phyloP scores from a whole-genome alignment of 1,139 yeast genomes.

The Suhomyces panamericanus region DNA sequence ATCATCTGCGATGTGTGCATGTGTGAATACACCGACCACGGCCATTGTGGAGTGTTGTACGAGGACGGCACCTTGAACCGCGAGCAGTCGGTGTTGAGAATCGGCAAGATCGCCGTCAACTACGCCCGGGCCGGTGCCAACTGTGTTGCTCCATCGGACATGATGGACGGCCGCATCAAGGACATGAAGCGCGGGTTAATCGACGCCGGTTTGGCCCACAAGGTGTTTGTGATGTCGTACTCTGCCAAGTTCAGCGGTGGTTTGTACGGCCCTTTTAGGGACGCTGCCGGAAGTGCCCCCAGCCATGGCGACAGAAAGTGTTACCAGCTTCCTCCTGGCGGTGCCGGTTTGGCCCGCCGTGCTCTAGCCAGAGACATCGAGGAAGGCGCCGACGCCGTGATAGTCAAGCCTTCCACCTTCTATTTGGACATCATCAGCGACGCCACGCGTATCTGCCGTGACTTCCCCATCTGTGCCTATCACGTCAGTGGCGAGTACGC shows the following conservation, averaged over 20 bases:
- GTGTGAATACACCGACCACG: constrained; percentile 95
- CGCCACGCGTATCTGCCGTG: constrained; percentile 77
- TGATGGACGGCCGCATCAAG: constrained; percentile 93
- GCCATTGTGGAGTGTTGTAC: constrained; percentile 90
- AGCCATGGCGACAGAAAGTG: constrained; percentile 88
- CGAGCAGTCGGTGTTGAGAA: constrained; percentile 71
- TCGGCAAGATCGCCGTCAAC: constrained; percentile 93
- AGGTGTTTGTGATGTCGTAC: constrained; percentile 87
- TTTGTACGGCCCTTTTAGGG: constrained; percentile 95
- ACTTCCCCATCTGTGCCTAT: constrained; percentile 90
- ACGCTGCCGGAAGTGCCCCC: constrained; percentile 93
- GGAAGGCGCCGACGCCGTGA: constrained; percentile 96
- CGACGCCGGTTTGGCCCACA: constrained; percentile 82
- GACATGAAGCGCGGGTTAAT: constrained; percentile 87
- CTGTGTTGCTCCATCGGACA: constrained; percentile 95
- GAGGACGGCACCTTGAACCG: constrained; percentile 86
- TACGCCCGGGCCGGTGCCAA: constrained; percentile 96
- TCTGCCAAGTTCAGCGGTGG: constrained; percentile 92
- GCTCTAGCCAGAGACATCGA: constrained; percentile 81
- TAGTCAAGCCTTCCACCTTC: constrained; percentile 96
- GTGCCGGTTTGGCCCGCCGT: constrained; percentile 90
- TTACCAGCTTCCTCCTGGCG: constrained; percentile 92
- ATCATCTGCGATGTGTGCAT: constrained; percentile 94
- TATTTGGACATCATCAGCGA: constrained; percentile 88
- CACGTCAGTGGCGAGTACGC: constrained; percentile 98